Evolutionary conservation across 352 stramenopile genomes (phyloP).

Genomic region (Aphanomyces stellatus): DNA sequence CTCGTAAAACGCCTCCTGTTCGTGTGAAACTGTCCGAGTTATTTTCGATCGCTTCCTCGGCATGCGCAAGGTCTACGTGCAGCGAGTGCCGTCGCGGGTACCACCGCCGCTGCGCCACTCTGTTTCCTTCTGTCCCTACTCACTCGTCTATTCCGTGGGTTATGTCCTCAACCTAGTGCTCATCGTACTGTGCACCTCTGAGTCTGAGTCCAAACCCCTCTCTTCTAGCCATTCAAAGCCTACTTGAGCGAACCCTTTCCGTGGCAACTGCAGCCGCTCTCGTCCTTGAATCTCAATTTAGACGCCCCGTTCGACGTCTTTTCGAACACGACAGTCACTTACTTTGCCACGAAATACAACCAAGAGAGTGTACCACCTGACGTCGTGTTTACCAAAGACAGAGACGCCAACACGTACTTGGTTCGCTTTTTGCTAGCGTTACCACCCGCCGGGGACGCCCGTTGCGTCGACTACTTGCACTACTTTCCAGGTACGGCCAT

Average conservation of each 20-base stretch:
- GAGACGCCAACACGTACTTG: background rate
- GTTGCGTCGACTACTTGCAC: background rate
- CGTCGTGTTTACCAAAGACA: background rate
- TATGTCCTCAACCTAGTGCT: too few relatives aligned
- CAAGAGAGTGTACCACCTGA: background rate
- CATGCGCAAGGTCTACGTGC: too few relatives aligned
- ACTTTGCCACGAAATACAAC: background rate
- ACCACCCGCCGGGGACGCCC: background rate
- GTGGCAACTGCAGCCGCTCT: background rate
- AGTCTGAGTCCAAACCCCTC: too few relatives aligned
- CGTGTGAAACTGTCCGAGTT: too few relatives aligned
- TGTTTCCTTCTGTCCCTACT: too few relatives aligned
- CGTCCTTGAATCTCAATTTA: too few relatives aligned
- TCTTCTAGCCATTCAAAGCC: background rate
- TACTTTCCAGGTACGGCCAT: background rate
- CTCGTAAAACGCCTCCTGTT: too few relatives aligned
- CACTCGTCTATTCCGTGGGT: too few relatives aligned
- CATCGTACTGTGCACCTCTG: too few relatives aligned
- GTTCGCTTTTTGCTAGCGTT: background rate
- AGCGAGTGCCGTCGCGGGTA: too few relatives aligned
- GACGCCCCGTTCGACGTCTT: background rate
- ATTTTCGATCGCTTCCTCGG: too few relatives aligned
- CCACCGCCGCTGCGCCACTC: too few relatives aligned
- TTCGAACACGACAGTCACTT: background rate
- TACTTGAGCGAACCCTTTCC: background rate